Evolutionary conservation across 23 red algal species (phyloP).

Genomic region (Gracilaria caudata): DNA sequence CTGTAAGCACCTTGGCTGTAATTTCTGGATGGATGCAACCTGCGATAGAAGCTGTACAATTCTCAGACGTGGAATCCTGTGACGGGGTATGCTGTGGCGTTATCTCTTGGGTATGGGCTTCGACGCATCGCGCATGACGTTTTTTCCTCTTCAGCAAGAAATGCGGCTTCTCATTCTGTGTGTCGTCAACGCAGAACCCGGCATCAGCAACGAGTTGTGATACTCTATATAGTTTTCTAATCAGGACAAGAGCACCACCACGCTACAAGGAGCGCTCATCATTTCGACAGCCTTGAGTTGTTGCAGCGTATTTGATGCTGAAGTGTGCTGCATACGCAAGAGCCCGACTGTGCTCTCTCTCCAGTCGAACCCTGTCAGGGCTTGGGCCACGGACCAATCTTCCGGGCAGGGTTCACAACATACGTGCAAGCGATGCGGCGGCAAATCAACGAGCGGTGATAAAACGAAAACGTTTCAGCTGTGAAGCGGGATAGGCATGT

Average conservation of each 20-base stretch:
- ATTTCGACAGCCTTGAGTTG: constrained; percentile 13
- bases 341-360: not conserved
- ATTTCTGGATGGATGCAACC: no score
- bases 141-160: not conserved
- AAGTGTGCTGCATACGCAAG: not conserved
- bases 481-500: not conserved
- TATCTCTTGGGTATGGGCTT: not conserved
- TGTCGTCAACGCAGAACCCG: not conserved
- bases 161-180: not conserved
- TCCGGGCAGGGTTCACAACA: not conserved
- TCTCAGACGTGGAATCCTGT: not conserved
- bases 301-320: not conserved
- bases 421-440: not conserved
- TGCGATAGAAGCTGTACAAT: no score
- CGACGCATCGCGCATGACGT: not conserved
- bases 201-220: not conserved
- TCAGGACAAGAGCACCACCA: not conserved
- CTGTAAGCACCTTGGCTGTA: no score
- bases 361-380: constrained; percentile 18
- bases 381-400: constrained; percentile 10
- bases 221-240: no score
- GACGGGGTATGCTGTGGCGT: not conserved
- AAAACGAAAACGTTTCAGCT: not conserved
- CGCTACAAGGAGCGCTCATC: constrained; percentile 16
- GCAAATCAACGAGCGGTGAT: not conserved